Percentiles rank a stretch among this genome's conserved stretches.
Evolutionary conservation across 148 eudicot species (phyloP).

Genomic region (Nepenthes gracilis): DNA sequence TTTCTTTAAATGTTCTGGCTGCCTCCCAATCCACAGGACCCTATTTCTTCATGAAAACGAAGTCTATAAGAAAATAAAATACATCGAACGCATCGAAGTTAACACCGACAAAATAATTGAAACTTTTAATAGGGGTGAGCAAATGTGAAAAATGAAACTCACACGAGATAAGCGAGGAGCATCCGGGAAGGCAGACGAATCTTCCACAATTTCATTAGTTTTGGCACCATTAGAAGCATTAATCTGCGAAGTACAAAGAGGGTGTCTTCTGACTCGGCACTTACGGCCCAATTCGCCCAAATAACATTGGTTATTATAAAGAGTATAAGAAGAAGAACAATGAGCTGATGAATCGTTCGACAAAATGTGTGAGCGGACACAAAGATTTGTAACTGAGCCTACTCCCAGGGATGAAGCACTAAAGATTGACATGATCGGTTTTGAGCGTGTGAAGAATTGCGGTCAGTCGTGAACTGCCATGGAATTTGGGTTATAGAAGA

Average conservation of each 20-base stretch:
- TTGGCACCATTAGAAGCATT: constrained; percentile 29
- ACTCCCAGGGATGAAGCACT: constrained; percentile 32
- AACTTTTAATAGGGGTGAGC: background rate
- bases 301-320: constrained; percentile 13
- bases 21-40: constrained; percentile 87
- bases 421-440: constrained; percentile 26
- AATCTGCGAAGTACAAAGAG: constrained; percentile 10
- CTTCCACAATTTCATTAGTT: constrained; percentile 23
- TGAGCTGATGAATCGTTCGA: constrained; percentile 14
- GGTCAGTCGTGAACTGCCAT: background rate
- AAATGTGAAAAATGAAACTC: constrained; percentile 16
- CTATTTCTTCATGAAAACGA: constrained; percentile 68
- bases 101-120: background rate
- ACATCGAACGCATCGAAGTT: constrained; percentile 3
- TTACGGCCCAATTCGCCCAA: constrained; percentile 7
- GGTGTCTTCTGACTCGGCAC: constrained; percentile 13
- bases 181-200: constrained; percentile 14
- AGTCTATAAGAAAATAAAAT: constrained; percentile 28
- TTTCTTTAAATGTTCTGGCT: constrained; percentile 52
- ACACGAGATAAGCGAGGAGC: constrained; percentile 38
- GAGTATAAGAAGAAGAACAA: constrained; percentile 10
- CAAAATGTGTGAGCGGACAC: constrained; percentile 21
- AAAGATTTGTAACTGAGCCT: constrained; percentile 26
- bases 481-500: background rate
- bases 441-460: background rate